A percentile compares a stretch with the other conserved stretches of the same genome.
These are phyloP conservation scores for Paraphoma chrysanthemicola DNA, from an alignment of 2,329 filamentous ascomycete genomes.

Conservation along the genomic window DNA sequence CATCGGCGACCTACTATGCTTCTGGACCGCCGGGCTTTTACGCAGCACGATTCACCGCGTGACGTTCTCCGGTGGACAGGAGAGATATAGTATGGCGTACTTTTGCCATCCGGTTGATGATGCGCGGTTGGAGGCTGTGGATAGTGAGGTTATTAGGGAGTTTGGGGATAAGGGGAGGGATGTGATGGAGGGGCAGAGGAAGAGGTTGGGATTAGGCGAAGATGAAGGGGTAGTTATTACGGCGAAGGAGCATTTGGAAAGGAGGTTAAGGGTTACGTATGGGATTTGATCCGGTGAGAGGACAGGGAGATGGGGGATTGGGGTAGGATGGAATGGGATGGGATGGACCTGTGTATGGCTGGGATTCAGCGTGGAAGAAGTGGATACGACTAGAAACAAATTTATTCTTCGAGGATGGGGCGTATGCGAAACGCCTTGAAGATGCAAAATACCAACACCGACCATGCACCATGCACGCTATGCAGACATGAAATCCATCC, in stretches of 20 bases:
- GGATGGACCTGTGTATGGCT: background rate
- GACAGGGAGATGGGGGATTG: background rate
- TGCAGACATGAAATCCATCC: background rate
- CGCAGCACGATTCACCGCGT: constrained; percentile 90
- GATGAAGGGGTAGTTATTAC: constrained; percentile 56
- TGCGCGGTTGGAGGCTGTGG: constrained; percentile 61
- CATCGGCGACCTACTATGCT: constrained; percentile 77
- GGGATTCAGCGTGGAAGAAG: background rate
- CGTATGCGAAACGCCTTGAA: background rate
- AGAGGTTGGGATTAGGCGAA: constrained; percentile 51
- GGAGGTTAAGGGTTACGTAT: constrained; percentile 66
- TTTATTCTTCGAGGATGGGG: too few relatives aligned
- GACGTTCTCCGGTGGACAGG: constrained; percentile 65
- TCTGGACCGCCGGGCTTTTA: constrained; percentile 90
- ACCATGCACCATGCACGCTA: constrained; percentile 18
- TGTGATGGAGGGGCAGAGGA: constrained; percentile 46
- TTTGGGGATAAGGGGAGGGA: constrained; percentile 42
- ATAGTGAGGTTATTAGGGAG: constrained; percentile 57
- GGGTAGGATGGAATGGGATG: too few relatives aligned
- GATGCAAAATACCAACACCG: constrained; percentile 9
- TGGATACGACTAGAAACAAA: background rate
- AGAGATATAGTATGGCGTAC: constrained; percentile 66
- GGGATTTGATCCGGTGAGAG: constrained; percentile 36
- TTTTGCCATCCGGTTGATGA: constrained; percentile 69
- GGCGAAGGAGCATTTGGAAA: constrained; percentile 65